These are phyloP conservation scores for Camellia oleifera DNA, from an alignment of 179 eudicot genomes.

Conservation along the genomic window DNA sequence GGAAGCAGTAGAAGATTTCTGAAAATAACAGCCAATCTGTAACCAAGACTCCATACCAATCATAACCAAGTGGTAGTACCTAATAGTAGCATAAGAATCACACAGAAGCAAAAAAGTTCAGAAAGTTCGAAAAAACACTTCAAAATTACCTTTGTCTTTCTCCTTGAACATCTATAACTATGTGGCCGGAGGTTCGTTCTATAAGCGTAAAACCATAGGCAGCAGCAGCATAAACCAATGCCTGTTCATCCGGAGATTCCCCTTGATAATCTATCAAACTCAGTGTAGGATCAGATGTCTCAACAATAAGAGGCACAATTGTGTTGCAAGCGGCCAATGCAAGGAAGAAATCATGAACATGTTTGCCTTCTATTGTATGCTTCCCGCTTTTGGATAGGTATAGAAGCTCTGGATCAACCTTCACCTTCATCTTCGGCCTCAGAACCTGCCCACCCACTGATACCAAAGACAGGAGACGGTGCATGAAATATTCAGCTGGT, in stretches of 20 bases:
- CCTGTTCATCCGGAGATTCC: slow-evolving; percentile 99
- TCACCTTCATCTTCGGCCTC: slow-evolving; percentile 90
- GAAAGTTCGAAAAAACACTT: slow-evolving; percentile 5
- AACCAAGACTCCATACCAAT: neutral
- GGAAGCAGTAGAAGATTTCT: neutral
- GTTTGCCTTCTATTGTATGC: slow-evolving; percentile 46
- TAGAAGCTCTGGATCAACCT: slow-evolving; percentile 70
- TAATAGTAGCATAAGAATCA: slow-evolving; percentile 1
- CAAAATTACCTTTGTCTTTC: slow-evolving; percentile 69
- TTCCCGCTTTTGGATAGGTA: slow-evolving; percentile 40
- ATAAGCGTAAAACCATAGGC: slow-evolving; percentile 88
- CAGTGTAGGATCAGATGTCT: slow-evolving; percentile 55
- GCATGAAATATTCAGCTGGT: slow-evolving; percentile 4
- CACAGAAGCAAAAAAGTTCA: neutral
- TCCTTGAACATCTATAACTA: slow-evolving; percentile 86
- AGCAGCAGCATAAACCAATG: slow-evolving; percentile 97
- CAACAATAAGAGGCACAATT: slow-evolving; percentile 77
- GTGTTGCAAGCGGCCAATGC: slow-evolving; percentile 98
- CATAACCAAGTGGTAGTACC: neutral
- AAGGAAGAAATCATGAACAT: slow-evolving; percentile 68
- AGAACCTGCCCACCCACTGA: slow-evolving; percentile 63
- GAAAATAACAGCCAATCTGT: slow-evolving; percentile 3
- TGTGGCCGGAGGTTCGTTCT: slow-evolving; percentile 95
- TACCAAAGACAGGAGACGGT: slow-evolving; percentile 25
- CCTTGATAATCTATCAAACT: slow-evolving; percentile 89